Evolutionary conservation across 208 protist species (phyloP), one percentile per base, ranked within the genome.

Genomic region (Acanthamoeba triangularis): DNA sequence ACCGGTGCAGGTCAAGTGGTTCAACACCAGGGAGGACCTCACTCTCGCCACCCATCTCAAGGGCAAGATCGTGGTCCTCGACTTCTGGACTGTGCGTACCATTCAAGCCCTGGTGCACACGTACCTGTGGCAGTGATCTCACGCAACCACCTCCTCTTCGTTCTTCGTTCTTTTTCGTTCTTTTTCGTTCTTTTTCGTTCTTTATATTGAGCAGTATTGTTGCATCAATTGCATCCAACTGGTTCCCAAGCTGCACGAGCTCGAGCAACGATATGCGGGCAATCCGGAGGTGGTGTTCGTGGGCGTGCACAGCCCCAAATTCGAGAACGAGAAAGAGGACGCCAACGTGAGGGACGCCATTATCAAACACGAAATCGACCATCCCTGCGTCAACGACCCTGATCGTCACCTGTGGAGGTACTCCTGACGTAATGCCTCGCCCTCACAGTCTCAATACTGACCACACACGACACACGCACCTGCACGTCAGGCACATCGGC

Each of bases 241-340:
- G 61, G 28, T 69, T 28, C 61, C 61, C 8, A 69, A 69, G 13
- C 61, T 69, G 61, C 61, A 69, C 61, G 61, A 69, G 61, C 28
- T 69, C 28, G 61, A 69, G n/a, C 61, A 30, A 10, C 61, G 61
- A 18, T 69, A 69, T 30, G 61, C 61, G 6, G 61, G 28, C 61
- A 28, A 30, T 25, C 61, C 61, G 5, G 61, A 69, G 61, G 61
- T 69, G 61, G 61, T 69, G 61, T 69, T 69, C 25, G 61, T 69
- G 61, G 61, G 61, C 61, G 61, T 69, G 18, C 61, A 69, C 61
- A 69, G 61, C 61, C 61, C 61, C 1, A 69, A 69, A 69, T 69
- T 69, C 61, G 61, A 69, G 61, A 69, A 69, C 28, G 61, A 69
- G 61, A 69, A 69, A 11, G 61, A 69, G 61, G 61, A 69, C 61